Evolutionary conservation across 177 flowering plant species (phyloP).

Genomic region (Vitis hybrid): DNA sequence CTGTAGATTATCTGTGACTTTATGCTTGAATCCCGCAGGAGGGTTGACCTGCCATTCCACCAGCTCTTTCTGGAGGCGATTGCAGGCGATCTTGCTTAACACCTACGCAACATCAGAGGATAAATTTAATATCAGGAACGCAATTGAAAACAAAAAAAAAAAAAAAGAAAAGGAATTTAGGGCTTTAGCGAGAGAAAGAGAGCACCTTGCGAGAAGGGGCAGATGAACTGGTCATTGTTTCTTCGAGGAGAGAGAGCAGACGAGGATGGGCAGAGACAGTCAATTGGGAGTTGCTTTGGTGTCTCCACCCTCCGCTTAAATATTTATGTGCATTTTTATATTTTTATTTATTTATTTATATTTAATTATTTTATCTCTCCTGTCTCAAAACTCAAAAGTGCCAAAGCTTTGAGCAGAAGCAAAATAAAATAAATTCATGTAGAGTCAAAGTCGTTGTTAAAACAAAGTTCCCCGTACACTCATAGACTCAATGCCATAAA

Average conservation of each 20-base stretch:
- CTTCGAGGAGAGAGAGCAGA: not conserved
- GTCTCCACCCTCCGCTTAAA: not conserved
- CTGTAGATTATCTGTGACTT: constrained; percentile 89
- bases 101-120: constrained; percentile 31
- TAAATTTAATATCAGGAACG: not conserved
- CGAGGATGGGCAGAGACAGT: not conserved
- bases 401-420: no score
- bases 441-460: no score
- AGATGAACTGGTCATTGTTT: constrained; percentile 51
- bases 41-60: constrained; percentile 94
- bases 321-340: no score
- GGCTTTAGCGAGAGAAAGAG: not conserved
- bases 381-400: no score
- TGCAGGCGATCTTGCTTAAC: constrained; percentile 88
- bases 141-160: no score
- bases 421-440: no score
- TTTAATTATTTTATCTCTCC: no score
- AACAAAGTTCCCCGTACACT: no score
- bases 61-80: constrained; percentile 87
- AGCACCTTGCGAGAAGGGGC: constrained; percentile 52
- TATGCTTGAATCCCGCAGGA: constrained; percentile 85
- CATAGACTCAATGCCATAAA: no score
- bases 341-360: no score
- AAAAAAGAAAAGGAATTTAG: not conserved
- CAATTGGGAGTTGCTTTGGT: not conserved